Evolutionary conservation across 2,329 filamentous ascomycete genomes (phyloP), one percentile per base, ranked within the genome.

Genomic region (Pseudopyricularia javanii): DNA sequence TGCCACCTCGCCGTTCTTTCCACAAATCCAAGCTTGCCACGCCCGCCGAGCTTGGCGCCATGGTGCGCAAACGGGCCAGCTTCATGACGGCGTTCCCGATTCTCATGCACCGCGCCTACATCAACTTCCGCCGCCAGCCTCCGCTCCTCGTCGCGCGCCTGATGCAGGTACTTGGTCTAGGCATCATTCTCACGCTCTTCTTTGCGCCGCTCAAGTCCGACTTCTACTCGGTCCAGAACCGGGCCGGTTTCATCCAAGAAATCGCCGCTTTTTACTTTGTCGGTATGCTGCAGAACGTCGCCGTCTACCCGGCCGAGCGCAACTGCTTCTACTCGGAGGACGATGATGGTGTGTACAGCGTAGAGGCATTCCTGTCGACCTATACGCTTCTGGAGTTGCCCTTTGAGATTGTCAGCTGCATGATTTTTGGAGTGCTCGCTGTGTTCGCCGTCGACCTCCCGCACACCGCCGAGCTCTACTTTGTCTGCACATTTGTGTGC

Each of bases 291-390:
- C 85, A 90, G 64, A 89, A 89, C 60, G 82, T 89, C 4, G 83
- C 85, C 3, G 74, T 87, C 7, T 89, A 89, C 61, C 86, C 86
- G 0, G 70, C 70, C 40, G 86, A 89, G 61, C 75, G 84, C 4
- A 84, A 88, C 54, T 85, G 89, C 0, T 90, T 89, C 63, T 88
- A 89, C 61, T 78, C 83, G 58, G 86, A 91, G 66, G 78, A 86
- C 59, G 83, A 84, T 55, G 86, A 91, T 63, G 76, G 79, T 7
- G 81, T 85, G 2, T 91, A 91, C 62, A 74, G 80, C 4, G 78
- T 84, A 1, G 82, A 86, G 57, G 80, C 83, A 0, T 90, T 91
- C 66, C 74, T 89, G 26, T 67, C 81, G 1, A 79, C 82, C 22
- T 91, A 90, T 64, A 82, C 84, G 0, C 68, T 80, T 1, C 75